phyloP scores from a whole-genome alignment of 208 protist genomes.

The Wallacemonas collosoma region DNA sequence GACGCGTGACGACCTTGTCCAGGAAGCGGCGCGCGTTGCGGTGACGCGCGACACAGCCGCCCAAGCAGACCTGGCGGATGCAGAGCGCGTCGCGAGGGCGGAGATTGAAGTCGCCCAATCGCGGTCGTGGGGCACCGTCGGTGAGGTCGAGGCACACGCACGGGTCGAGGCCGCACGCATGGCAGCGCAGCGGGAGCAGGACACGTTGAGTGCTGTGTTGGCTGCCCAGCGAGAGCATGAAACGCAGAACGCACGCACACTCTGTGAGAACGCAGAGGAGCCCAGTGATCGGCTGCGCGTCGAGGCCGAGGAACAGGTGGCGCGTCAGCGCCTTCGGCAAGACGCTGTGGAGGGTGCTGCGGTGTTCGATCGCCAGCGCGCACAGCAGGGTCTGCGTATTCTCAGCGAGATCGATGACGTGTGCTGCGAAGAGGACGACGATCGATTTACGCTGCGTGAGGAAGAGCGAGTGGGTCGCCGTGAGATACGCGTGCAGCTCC shows the following conservation, averaged over 20 bases:
- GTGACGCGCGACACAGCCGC: not conserved
- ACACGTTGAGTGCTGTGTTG: constrained; percentile 10
- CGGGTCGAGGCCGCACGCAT: constrained; percentile 30
- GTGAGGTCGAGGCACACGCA: not conserved
- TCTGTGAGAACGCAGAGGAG: constrained; percentile 8
- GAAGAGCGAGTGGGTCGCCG: constrained; percentile 45
- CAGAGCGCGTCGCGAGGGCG: constrained; percentile 11
- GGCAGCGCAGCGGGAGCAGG: constrained; percentile 18
- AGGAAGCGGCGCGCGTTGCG: constrained; percentile 2
- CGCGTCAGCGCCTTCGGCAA: not conserved
- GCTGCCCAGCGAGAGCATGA: constrained; percentile 24
- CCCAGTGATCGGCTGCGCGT: not conserved
- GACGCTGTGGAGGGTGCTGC: not conserved
- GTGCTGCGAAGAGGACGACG: constrained; percentile 44
- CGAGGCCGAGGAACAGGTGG: not conserved
- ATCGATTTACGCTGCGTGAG: constrained; percentile 38
- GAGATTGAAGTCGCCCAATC: constrained; percentile 13
- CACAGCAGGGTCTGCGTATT: not conserved
- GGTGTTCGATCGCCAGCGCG: not conserved
- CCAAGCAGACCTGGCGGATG: constrained; percentile 15
- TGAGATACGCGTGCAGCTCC: constrained; percentile 15
- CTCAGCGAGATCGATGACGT: constrained; percentile 29
- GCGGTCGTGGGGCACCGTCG: not conserved
- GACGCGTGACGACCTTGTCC: not conserved
- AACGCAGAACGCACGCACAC: not conserved